phyloP scores from a whole-genome alignment of 2,329 filamentous ascomycete species.

The Sphaerostilbella broomeana region DNA sequence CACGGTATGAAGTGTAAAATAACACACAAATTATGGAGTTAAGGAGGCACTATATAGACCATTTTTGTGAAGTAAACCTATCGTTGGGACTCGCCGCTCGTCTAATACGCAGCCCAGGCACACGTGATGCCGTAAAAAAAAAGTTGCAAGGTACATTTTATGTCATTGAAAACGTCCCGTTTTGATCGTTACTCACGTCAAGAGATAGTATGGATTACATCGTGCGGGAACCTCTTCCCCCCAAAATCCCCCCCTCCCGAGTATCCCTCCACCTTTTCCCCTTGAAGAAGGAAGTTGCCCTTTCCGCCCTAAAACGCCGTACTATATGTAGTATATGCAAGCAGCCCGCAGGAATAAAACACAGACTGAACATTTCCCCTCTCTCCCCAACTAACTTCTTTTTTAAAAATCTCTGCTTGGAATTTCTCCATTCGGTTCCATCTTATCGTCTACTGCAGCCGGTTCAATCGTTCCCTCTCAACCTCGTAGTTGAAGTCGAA shows the following conservation, averaged over 20 bases:
- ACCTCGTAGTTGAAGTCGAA: constrained; percentile 99
- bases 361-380: constrained; percentile 14
- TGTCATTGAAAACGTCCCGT: constrained; percentile 21
- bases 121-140: too few species aligned
- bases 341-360: constrained; percentile 29
- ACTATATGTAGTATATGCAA: constrained; percentile 31
- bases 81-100: too few species aligned
- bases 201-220: constrained; percentile 27
- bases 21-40: too few species aligned
- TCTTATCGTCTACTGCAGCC: constrained; percentile 28
- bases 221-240: constrained; percentile 21
- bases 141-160: too few species aligned
- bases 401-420: too few species aligned
- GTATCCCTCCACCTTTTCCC: constrained; percentile 8
- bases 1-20: too few species aligned
- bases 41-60: too few species aligned
- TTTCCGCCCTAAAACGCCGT: constrained; percentile 32
- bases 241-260: constrained; percentile 15
- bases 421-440: neutral
- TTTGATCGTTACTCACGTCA: constrained; percentile 21
- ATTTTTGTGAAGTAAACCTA: too few species aligned
- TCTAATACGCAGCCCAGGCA: too few species aligned
- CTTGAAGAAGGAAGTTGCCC: constrained; percentile 24
- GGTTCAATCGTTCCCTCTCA: constrained; percentile 69
- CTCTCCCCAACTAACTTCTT: neutral